These are phyloP conservation scores for Penicillium mononematosum DNA, from an alignment of 495 filamentous ascomycete species.

Conservation along the genomic window DNA sequence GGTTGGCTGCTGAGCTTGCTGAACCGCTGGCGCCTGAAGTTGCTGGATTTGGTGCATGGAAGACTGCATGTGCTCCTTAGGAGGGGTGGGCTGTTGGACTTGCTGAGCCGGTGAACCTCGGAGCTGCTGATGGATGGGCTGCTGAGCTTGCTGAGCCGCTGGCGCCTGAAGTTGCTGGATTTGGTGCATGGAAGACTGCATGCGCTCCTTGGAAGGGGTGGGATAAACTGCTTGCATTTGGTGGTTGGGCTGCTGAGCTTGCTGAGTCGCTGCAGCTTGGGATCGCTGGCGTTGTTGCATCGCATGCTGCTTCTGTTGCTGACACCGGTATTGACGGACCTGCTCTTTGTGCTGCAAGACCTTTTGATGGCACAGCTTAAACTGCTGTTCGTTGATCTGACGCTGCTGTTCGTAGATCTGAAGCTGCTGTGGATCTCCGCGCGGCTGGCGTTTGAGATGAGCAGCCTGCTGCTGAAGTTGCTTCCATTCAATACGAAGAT, in stretches of 20 bases:
- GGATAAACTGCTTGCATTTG: neutral
- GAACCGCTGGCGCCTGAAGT: neutral
- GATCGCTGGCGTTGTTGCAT: neutral
- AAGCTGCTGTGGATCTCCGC: neutral
- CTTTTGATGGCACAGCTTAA: neutral
- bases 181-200: neutral
- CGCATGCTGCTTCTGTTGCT: neutral
- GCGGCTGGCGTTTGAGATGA: neutral
- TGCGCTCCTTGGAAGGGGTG: neutral
- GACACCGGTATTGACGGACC: neutral
- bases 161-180: neutral
- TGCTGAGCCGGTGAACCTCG: neutral
- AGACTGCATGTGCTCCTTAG: neutral
- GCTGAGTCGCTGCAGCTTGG: neutral
- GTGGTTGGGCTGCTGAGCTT: neutral
- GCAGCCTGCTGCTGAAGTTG: neutral
- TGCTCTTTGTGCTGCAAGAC: neutral
- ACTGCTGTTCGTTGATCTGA: neutral
- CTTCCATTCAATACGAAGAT: neutral
- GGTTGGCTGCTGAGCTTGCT: neutral
- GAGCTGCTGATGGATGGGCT: neutral
- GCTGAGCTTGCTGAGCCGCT: neutral
- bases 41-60: neutral
- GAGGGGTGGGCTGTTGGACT: neutral
- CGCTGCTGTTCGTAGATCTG: neutral